Evolutionary conservation across 1,139 yeast genomes (phyloP), one percentile per base, ranked within the genome.

Genomic region (Pichia sp.): DNA sequence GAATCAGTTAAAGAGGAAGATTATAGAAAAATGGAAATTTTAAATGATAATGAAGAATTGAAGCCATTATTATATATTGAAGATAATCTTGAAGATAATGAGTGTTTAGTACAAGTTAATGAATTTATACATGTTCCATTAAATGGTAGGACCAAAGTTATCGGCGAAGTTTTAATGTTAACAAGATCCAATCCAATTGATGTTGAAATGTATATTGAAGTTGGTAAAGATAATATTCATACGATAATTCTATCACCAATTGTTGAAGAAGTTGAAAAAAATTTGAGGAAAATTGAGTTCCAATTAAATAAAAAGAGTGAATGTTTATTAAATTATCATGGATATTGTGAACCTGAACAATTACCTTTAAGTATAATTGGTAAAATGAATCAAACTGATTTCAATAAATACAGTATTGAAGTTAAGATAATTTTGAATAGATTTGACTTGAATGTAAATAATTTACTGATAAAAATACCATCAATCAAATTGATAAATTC

Each of bases 261-360:
- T 3, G 22, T 18, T 4, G 12, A 30, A 18, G 10, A 6, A 10
- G 15, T 7, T 18, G 17, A 8, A 8, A 12, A 14, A 14, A 5
- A 26, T 9, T 26, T 26, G 19, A 14, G 12, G 7, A 11, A 9
- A 6, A 12, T n/a, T 17, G 34, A 34, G 12, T 11, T 30, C 18
- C 28, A 9, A 4, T 23, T 34, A 4, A 28, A 28, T 5, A 25
- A 22, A 12, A 35, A 30, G 23, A 10, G n/a, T 34, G 25, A 21
- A 8, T 15, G 32, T 30, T 8, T 30, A 44, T 82, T 91, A 93
- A 68, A 78, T 35, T 89, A 89, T 69, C 71, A 95, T 42, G 71
- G 61, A 2, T 74, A 77, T 52, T 77, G 79, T 52, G 64, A 79
- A 48, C 64, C 80, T 49, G 74, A 74, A 45, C 56, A 21, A 4